Base-by-base conservation (phyloP, 495 filamentous ascomycete genomes). In the Tetracladium marchalianum region DNA sequence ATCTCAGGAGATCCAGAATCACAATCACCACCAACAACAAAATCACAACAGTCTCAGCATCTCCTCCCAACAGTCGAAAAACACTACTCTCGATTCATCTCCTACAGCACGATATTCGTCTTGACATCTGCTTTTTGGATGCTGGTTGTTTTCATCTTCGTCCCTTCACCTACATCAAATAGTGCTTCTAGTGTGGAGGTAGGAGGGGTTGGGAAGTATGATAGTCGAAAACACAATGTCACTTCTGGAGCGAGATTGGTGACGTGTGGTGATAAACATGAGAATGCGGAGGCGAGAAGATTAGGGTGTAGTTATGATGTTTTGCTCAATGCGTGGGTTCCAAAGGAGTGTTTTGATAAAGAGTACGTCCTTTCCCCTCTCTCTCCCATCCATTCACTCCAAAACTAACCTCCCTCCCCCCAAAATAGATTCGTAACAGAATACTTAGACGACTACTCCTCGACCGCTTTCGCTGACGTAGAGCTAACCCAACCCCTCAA, bases 401-500 rank as follows among this genome's bases (percentile, higher is more conserved):
- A 45, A 24, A 52, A 12, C 42, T 56, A 5, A 15, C 53, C 53
- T 4, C 13, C 36, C 1, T 56, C 49, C 35, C 13, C 11, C 4
- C 49, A 52, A 18, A 10, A 32, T 16, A 13, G 31, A 4, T 37
- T 31, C 11, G 27, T 56, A 9, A 41, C 0, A 19, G 49, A 52
- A 22, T 56, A 56, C 24, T 1, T 43, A 22, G 19, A 31, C 9
- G 53, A 56, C 15, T 27, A 1, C 9, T 33, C 33, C 33, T 46
- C 35, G 35, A n/a, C 12, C 3, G 44, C 17, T 17, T 46, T 27
- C 18, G 36, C 31, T 1, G 44, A 46, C 15, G 7, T 5, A 1
- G 33, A 39, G 15, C 5, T 39, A 1, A 46, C 44, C 2, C 35
- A 46, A 22, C 43, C 37, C 19, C 8, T 12, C 2, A 40, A 47